A percentile compares a stretch with the other conserved stretches of the same genome.
Conservation (phyloP, 129 eudicot species). For the Logfia minima region DNA sequence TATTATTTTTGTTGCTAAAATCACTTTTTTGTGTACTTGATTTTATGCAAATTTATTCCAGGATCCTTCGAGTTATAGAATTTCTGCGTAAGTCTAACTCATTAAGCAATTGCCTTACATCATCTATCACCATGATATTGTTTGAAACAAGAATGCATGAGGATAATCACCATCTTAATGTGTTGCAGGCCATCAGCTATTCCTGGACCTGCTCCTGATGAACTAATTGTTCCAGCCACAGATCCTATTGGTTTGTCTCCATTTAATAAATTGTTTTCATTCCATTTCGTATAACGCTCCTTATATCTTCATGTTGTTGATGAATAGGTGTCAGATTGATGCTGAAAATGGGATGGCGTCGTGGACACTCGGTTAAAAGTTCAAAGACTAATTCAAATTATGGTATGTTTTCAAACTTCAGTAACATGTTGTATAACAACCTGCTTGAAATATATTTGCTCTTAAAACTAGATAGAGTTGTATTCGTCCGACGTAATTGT, state of each 20-base stretch:
- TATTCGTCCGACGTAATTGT: background rate
- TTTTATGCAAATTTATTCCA: background rate
- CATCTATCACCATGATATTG: slow-evolving; percentile 7
- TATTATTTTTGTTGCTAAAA: background rate
- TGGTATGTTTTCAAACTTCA: slow-evolving; percentile 49
- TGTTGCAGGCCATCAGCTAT: slow-evolving; percentile 81
- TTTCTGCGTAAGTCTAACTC: background rate
- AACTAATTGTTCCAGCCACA: slow-evolving; percentile 75
- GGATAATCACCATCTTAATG: slow-evolving; percentile 13
- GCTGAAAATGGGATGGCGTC: slow-evolving; percentile 99
- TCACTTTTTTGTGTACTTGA: background rate
- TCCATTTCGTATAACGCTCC: slow-evolving; percentile 4
- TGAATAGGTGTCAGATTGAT: slow-evolving; percentile 74
- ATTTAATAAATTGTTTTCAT: slow-evolving; percentile 1
- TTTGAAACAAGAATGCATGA: background rate
- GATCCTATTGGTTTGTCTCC: slow-evolving; percentile 78
- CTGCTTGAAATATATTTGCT: slow-evolving; percentile 27
- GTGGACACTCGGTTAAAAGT: slow-evolving; percentile 73
- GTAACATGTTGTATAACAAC: slow-evolving; percentile 24
- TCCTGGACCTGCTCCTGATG: slow-evolving; percentile 99
- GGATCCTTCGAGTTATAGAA: background rate
- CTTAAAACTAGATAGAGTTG: background rate
- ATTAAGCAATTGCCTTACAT: background rate
- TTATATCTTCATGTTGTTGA: slow-evolving; percentile 23
- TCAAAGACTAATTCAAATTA: slow-evolving; percentile 46